These are phyloP conservation scores for Colletotrichum camelliae DNA, from an alignment of 2,329 filamentous ascomycete genomes.

Conservation along the genomic window DNA sequence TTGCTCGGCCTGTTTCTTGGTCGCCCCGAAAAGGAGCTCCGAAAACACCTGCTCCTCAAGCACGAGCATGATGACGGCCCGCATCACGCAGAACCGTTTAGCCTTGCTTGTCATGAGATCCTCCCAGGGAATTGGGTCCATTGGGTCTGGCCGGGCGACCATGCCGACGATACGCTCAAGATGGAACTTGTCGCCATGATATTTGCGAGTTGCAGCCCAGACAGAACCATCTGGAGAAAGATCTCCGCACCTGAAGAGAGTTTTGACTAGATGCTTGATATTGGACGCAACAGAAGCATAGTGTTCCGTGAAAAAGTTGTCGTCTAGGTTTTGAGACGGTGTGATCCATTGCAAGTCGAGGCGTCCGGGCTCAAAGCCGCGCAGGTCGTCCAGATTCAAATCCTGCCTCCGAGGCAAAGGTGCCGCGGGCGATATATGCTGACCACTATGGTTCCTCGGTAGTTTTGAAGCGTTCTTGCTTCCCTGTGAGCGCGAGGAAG, in stretches of 20 bases:
- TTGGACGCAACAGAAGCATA: constrained; percentile 25
- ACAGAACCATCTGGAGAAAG: background rate
- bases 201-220: background rate
- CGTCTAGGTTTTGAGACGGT: background rate
- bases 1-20: constrained; percentile 24
- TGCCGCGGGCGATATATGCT: background rate
- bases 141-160: constrained; percentile 32
- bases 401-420: background rate
- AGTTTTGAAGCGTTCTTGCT: background rate
- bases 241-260: constrained; percentile 17
- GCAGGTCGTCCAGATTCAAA: background rate
- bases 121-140: constrained; percentile 29
- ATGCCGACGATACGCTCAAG: constrained; percentile 18
- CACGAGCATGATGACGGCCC: constrained; percentile 33
- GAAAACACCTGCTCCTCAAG: constrained; percentile 32
- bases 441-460: background rate
- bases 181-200: background rate
- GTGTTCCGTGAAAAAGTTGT: constrained; percentile 7
- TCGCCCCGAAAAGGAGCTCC: constrained; percentile 35
- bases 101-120: constrained; percentile 26
- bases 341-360: constrained; percentile 1
- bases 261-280: constrained; percentile 25
- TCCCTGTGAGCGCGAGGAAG: background rate
- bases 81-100: constrained; percentile 30
- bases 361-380: background rate